Percentiles rank a stretch among this genome's conserved stretches.
These are phyloP conservation scores for Plicaturopsis crispa DNA, from an alignment of 768 basidiomycete genomes.

Conservation along the genomic window DNA sequence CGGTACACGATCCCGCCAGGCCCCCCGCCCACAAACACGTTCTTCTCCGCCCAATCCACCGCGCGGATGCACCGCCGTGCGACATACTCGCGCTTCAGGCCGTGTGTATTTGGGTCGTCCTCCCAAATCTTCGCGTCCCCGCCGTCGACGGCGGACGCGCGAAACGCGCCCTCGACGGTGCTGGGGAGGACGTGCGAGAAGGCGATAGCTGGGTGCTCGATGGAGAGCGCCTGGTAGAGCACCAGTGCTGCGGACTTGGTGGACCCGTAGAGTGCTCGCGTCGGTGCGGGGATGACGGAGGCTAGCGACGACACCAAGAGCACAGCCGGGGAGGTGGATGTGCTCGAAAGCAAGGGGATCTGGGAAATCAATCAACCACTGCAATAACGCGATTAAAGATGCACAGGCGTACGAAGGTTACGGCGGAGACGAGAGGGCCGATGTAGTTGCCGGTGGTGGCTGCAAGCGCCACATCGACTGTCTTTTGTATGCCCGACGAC, in stretches of 20 bases:
- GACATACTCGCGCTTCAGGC: conserved; percentile 53
- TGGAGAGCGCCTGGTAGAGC: conserved; percentile 72
- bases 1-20: conserved; percentile 22
- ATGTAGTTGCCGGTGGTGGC: conserved; percentile 60
- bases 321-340: conserved; percentile 63
- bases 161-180: conserved; percentile 73
- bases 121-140: conserved; percentile 29
- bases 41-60: conserved; percentile 48
- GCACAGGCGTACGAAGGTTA: conserved; percentile 53
- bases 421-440: conserved; percentile 62
- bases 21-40: conserved; percentile 47
- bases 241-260: conserved; percentile 76
- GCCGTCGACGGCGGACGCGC: conserved; percentile 72
- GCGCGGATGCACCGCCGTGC: conserved; percentile 53
- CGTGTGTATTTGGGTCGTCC: conserved; percentile 46
- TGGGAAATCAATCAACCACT: conserved; percentile 19
- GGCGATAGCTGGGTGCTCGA: conserved; percentile 65
- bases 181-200: conserved; percentile 60
- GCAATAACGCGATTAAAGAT: not conserved
- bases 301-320: conserved; percentile 76
- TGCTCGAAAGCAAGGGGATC: conserved; percentile 68
- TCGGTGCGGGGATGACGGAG: conserved; percentile 77
- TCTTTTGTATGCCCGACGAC: conserved; percentile 48
- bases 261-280: conserved; percentile 75
- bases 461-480: conserved; percentile 46